Percentiles rank a stretch among this genome's conserved stretches.
phyloP scores from a whole-genome alignment of 2,329 filamentous ascomycete species.

The Emmonsia crescens region DNA sequence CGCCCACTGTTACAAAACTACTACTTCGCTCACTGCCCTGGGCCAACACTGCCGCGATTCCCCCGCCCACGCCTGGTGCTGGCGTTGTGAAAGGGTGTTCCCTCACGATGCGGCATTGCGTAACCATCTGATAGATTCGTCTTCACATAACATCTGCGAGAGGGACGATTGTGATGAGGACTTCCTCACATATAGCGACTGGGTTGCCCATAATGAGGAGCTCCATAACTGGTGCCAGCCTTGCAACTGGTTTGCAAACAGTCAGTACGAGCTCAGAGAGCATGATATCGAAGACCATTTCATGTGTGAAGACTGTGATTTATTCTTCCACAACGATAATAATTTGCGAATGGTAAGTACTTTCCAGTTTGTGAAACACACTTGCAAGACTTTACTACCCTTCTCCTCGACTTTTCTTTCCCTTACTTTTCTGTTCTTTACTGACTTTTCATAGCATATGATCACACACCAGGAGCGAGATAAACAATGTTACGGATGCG shows the following conservation, averaged over 20 bases:
- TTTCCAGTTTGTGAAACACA: background rate
- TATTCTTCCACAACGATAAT: conserved; percentile 11
- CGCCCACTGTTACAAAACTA: conserved; percentile 5
- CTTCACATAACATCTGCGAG: conserved; percentile 7
- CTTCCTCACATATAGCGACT: background rate
- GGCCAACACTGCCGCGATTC: conserved; percentile 6
- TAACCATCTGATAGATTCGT: conserved; percentile 4
- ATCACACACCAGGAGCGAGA: conserved; percentile 11
- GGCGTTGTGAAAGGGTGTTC: conserved; percentile 5
- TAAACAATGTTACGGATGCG: conserved; percentile 15
- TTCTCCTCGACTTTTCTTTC: background rate
- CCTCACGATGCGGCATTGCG: background rate
- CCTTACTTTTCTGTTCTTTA: background rate
- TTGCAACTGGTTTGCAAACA: conserved; percentile 10
- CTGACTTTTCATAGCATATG: conserved; percentile 12
- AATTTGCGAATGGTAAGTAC: conserved; percentile 12
- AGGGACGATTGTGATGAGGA: conserved; percentile 5
- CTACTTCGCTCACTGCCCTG: conserved; percentile 1
- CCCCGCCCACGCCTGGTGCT: conserved; percentile 6
- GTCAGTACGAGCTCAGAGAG: conserved; percentile 9
- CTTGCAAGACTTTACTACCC: background rate
- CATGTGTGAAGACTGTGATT: conserved; percentile 9
- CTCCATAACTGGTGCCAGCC: conserved; percentile 1
- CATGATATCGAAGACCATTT: conserved; percentile 11
- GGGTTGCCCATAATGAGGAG: background rate